Conservation (phyloP, 2,329 filamentous ascomycete species). For the Beauveria scarabaeidicola region DNA sequence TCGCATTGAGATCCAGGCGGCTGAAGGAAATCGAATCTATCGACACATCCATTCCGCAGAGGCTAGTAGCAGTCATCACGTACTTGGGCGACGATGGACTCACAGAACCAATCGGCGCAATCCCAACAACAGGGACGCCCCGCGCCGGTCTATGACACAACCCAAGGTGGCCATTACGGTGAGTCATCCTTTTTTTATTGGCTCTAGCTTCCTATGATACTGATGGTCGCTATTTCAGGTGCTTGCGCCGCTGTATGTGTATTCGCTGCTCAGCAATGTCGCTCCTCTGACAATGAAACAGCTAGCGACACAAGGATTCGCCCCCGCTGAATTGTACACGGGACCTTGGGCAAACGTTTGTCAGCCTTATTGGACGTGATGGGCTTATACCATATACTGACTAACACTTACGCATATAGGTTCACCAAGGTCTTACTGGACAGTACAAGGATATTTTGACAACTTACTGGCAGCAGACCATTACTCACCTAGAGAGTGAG, state of each 20-base stretch:
- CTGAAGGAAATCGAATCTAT: neutral
- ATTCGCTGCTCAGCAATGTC: conserved; percentile 8
- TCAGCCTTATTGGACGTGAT: conserved; percentile 12
- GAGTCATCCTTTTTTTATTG: conserved; percentile 23
- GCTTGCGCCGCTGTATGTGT: conserved; percentile 37
- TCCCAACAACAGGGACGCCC: conserved; percentile 52
- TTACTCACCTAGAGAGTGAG: conserved; percentile 89
- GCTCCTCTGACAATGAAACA: conserved; percentile 31
- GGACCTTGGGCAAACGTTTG: conserved; percentile 91
- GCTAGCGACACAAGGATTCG: conserved; percentile 81
- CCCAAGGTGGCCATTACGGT: conserved; percentile 73
- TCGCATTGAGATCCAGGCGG: neutral
- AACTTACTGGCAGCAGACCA: conserved; percentile 98
- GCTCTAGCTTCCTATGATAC: conserved; percentile 2
- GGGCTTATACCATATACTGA: neutral
- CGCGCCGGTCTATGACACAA: conserved; percentile 62
- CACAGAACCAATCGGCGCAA: conserved; percentile 38
- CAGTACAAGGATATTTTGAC: conserved; percentile 95
- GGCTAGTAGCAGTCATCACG: neutral
- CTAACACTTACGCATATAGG: conserved; percentile 39
- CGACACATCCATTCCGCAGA: neutral
- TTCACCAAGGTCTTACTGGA: conserved; percentile 88
- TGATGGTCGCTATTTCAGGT: conserved; percentile 28
- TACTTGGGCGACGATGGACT: conserved; percentile 25
- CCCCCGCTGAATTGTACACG: conserved; percentile 87